phyloP scores from a whole-genome alignment of 345 rosid genomes.

The Mallotus nudiflorus region DNA sequence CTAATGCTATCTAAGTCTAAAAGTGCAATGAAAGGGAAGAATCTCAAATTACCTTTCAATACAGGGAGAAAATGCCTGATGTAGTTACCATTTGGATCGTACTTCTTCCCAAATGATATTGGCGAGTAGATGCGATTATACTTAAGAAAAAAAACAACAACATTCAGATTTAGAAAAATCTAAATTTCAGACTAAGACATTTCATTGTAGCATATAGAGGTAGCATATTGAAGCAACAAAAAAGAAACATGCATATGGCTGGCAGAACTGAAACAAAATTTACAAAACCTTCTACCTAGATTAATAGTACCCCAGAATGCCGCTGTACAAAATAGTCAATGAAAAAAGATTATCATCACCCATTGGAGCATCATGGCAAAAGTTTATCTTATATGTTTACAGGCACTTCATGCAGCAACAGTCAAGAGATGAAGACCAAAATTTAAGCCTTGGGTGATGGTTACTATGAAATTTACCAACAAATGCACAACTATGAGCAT shows the following conservation, averaged over 20 bases:
- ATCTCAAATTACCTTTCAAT: slow-evolving; percentile 64
- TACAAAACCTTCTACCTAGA: neutral
- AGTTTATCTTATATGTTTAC: too few relatives aligned
- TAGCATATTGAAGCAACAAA: neutral
- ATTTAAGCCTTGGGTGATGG: too few relatives aligned
- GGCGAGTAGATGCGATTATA: slow-evolving; percentile 91
- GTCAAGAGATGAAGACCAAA: too few relatives aligned
- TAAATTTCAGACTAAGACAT: neutral
- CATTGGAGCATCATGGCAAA: too few relatives aligned
- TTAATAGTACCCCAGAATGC: too few relatives aligned
- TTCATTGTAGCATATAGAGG: neutral
- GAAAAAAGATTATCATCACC: too few relatives aligned
- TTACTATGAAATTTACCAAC: neutral
- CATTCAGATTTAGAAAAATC: slow-evolving; percentile 2
- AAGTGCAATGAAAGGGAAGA: neutral
- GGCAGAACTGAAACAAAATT: neutral
- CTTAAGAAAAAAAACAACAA: slow-evolving; percentile 38
- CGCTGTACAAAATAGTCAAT: too few relatives aligned
- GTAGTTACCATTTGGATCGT: slow-evolving; percentile 79
- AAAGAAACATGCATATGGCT: neutral
- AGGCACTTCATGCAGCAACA: too few relatives aligned
- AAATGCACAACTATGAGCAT: neutral
- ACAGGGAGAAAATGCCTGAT: slow-evolving; percentile 85
- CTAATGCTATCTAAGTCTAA: too few relatives aligned
- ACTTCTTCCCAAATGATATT: slow-evolving; percentile 83